These are phyloP conservation scores for Isatis lusitanica DNA, from an alignment of 441 rosid genomes.

Conservation along the genomic window DNA sequence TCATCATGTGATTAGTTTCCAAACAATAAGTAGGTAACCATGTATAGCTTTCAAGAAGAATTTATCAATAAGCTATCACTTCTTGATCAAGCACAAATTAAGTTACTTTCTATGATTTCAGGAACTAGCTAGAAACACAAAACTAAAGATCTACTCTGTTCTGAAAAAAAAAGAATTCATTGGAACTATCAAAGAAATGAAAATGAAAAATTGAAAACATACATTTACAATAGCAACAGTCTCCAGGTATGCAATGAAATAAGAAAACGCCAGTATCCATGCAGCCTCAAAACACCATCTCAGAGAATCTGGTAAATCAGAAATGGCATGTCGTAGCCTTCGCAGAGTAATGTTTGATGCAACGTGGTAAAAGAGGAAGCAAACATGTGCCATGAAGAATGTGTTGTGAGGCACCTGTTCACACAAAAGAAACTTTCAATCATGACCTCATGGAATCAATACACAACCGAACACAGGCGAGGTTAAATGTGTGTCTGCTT, in stretches of 20 bases:
- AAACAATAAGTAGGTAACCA: background rate
- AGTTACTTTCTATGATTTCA: background rate
- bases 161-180: background rate
- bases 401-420: slow-evolving; percentile 94
- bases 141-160: background rate
- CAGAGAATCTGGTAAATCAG: slow-evolving; percentile 67
- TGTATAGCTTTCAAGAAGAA: background rate
- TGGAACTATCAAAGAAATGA: background rate
- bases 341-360: slow-evolving; percentile 84
- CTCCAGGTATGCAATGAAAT: slow-evolving; percentile 93
- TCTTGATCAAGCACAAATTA: background rate
- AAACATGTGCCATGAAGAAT: slow-evolving; percentile 86
- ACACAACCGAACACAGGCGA: too few species aligned
- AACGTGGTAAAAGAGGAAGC: slow-evolving; percentile 95
- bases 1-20: background rate
- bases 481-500: slow-evolving; percentile 36
- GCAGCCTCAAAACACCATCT: slow-evolving; percentile 72
- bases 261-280: slow-evolving; percentile 86
- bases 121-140: slow-evolving; percentile 7
- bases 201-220: slow-evolving; percentile 31
- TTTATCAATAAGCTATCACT: background rate
- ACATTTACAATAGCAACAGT: slow-evolving; percentile 87
- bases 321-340: slow-evolving; percentile 61
- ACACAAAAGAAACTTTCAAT: slow-evolving; percentile 6
- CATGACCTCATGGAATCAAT: slow-evolving; percentile 8